Evolutionary conservation across 352 stramenopile genomes (phyloP).

Genomic region (Phytopythium ostracodes): DNA sequence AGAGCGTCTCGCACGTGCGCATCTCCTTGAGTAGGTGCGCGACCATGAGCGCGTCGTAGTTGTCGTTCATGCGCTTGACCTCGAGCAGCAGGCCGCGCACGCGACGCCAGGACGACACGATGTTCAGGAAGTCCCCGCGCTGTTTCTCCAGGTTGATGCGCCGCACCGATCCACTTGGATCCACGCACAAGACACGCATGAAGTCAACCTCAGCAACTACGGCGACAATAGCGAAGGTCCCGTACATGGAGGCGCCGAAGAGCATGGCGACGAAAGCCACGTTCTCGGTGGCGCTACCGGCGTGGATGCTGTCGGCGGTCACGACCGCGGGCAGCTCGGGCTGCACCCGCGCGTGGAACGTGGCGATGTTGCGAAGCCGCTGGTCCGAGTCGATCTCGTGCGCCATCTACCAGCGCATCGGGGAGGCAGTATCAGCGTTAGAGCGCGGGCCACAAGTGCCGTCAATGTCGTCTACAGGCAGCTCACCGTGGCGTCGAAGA

Average conservation of each 20-base stretch:
- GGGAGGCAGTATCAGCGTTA: background rate
- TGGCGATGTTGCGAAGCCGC: slow-evolving; percentile 62
- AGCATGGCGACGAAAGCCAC: slow-evolving; percentile 78
- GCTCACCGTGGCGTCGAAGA: slow-evolving; percentile 51
- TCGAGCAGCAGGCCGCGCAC: slow-evolving; percentile 53
- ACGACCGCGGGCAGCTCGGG: slow-evolving; percentile 59
- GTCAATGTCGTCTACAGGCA: background rate
- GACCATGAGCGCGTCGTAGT: slow-evolving; percentile 70
- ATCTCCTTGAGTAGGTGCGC: slow-evolving; percentile 79
- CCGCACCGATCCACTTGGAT: slow-evolving; percentile 33
- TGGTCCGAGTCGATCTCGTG: slow-evolving; percentile 73
- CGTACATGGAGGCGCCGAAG: slow-evolving; percentile 62
- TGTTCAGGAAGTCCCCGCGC: slow-evolving; percentile 54
- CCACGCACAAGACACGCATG: background rate
- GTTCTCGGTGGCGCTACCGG: slow-evolving; percentile 57
- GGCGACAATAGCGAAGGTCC: background rate
- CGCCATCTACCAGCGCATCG: slow-evolving; percentile 43
- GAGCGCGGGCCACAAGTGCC: background rate
- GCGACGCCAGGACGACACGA: slow-evolving; percentile 73
- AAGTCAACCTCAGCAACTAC: background rate
- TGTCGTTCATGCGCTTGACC: slow-evolving; percentile 70
- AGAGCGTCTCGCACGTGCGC: slow-evolving; percentile 68
- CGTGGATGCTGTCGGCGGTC: slow-evolving; percentile 69
- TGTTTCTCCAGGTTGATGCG: slow-evolving; percentile 64
- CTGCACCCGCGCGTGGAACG: slow-evolving; percentile 65